These are phyloP conservation scores for Rhizoctonia solani DNA, from an alignment of 1,284 basidiomycete genomes.

Conservation along the genomic window DNA sequence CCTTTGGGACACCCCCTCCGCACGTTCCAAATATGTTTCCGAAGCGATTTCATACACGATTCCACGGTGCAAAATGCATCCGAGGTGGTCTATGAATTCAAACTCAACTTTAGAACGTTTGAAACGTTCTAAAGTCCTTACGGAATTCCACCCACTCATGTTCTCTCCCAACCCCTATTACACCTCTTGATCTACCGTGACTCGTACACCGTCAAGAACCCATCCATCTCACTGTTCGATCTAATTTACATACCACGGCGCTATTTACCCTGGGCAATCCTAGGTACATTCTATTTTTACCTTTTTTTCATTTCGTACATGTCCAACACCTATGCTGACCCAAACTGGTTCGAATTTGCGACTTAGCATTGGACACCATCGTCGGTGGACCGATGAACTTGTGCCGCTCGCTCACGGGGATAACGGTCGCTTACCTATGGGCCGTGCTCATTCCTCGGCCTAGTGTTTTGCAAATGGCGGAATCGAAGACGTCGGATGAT, in stretches of 20 bases:
- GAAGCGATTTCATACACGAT: background rate
- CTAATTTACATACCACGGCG: slow-evolving; percentile 68
- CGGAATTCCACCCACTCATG: no score
- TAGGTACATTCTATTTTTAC: slow-evolving; percentile 44
- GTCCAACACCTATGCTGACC: background rate
- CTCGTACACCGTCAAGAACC: slow-evolving; percentile 64
- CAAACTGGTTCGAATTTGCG: background rate
- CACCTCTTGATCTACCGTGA: slow-evolving; percentile 70
- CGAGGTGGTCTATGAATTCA: background rate
- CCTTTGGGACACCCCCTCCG: background rate
- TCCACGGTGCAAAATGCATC: background rate
- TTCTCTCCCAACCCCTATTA: slow-evolving; percentile 68
- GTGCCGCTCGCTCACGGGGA: slow-evolving; percentile 64
- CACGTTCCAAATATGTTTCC: background rate
- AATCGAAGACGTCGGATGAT: slow-evolving; percentile 47
- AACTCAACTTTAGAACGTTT: background rate
- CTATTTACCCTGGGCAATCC: slow-evolving; percentile 76
- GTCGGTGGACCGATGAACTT: slow-evolving; percentile 63
- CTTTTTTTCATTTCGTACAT: background rate
- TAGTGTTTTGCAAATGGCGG: background rate
- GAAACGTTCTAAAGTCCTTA: no score
- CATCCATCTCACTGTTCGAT: slow-evolving; percentile 73
- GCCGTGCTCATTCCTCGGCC: slow-evolving; percentile 57
- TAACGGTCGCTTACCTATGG: slow-evolving; percentile 77
- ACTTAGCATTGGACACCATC: slow-evolving; percentile 63